phyloP scores from a whole-genome alignment of 2,329 filamentous ascomycete species.

The Harringtonia lauricola region DNA sequence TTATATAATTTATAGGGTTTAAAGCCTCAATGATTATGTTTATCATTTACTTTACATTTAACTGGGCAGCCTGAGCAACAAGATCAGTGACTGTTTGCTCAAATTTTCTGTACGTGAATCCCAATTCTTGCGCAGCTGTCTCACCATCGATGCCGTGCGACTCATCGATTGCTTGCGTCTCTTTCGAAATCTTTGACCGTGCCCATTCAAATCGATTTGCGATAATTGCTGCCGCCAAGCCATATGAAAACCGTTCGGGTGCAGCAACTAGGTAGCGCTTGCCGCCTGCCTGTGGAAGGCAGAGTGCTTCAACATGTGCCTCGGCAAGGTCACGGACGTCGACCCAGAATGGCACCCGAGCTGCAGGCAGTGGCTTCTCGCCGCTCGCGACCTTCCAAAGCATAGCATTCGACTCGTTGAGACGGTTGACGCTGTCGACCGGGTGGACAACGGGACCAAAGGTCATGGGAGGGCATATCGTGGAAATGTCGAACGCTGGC shows the following conservation, averaged over 20 bases:
- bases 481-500: conserved; percentile 35
- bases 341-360: conserved; percentile 8
- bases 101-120: conserved; percentile 5
- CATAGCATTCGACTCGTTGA: conserved; percentile 9
- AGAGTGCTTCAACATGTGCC: conserved; percentile 5
- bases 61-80: conserved; percentile 49
- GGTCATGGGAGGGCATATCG: conserved; percentile 9
- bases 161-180: conserved; percentile 5
- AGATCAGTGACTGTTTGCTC: conserved; percentile 6
- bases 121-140: conserved; percentile 5
- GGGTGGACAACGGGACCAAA: conserved; percentile 9
- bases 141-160: conserved; percentile 8
- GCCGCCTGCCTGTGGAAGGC: conserved; percentile 13
- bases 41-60: too few relatives aligned
- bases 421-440: background rate
- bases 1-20: too few relatives aligned
- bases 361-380: conserved; percentile 11
- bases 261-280: conserved; percentile 18
- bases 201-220: conserved; percentile 26
- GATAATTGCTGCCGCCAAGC: conserved; percentile 30
- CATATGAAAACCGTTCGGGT: conserved; percentile 34
- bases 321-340: conserved; percentile 9
- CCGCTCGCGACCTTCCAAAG: conserved; percentile 8
- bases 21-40: too few relatives aligned
- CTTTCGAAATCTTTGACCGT: conserved; percentile 8